Evolutionary conservation across 768 basidiomycete genomes (phyloP).

Genomic region (Artomyces pyxidatus): DNA sequence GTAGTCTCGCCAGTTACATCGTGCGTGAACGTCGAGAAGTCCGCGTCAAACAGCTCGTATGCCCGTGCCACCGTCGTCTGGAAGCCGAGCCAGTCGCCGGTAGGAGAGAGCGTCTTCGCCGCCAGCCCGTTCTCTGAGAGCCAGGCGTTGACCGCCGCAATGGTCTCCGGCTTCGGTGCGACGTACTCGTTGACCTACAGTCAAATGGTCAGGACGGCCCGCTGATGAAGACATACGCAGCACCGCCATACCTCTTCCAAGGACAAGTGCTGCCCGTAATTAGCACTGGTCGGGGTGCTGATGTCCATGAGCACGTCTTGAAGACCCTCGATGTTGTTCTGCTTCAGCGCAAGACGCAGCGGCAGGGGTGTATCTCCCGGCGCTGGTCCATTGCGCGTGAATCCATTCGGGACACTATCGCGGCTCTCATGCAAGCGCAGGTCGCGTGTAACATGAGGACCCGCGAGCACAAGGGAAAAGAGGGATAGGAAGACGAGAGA

Average conservation of each 20-base stretch:
- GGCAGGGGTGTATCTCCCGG: background rate
- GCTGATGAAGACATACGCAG: background rate
- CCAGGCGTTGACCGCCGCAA: slow-evolving; percentile 20
- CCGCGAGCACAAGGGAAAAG: background rate
- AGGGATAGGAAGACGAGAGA: background rate
- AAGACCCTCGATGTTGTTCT: background rate
- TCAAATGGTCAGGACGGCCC: background rate
- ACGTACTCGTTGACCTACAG: slow-evolving; percentile 2
- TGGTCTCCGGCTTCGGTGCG: slow-evolving; percentile 19
- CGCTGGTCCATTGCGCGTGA: slow-evolving; percentile 2
- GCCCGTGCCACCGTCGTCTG: slow-evolving; percentile 22
- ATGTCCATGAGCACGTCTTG: background rate
- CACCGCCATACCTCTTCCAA: background rate
- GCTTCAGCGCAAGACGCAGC: slow-evolving; percentile 1
- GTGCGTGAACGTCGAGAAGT: slow-evolving; percentile 23
- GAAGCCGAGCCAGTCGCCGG: slow-evolving; percentile 23
- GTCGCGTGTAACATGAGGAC: background rate
- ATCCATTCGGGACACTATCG: background rate
- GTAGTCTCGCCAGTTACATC: slow-evolving; percentile 15
- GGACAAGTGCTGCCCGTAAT: slow-evolving; percentile 4
- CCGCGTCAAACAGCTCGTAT: slow-evolving; percentile 22
- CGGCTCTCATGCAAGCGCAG: slow-evolving; percentile 1
- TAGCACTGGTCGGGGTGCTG: background rate
- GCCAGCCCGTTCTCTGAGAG: slow-evolving; percentile 18
- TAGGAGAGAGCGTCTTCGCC: slow-evolving; percentile 18